Percentiles rank a stretch among this genome's conserved stretches.
phyloP scores from a whole-genome alignment of 2,329 filamentous ascomycete species.

The Colletotrichum filicis region DNA sequence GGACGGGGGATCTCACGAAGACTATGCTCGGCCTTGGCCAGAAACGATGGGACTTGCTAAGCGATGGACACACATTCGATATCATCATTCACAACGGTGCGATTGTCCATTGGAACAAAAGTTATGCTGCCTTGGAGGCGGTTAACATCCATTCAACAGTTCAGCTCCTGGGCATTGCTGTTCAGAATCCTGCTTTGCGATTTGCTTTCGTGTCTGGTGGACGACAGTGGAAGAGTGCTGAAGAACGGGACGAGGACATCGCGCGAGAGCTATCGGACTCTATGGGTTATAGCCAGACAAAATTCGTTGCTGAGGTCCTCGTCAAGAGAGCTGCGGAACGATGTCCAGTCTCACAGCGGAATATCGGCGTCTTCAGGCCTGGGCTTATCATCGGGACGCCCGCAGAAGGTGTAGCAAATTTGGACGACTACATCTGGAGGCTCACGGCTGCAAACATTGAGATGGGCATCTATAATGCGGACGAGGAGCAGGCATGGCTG shows the following conservation, averaged over 20 bases:
- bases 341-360: neutral
- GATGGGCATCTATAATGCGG: slow-evolving; percentile 32
- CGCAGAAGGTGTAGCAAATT: slow-evolving; percentile 37
- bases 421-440: slow-evolving; percentile 38
- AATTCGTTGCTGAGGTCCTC: slow-evolving; percentile 39
- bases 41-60: neutral
- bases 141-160: slow-evolving; percentile 17
- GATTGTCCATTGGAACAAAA: slow-evolving; percentile 25
- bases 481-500: slow-evolving; percentile 20
- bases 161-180: neutral
- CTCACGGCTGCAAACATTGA: slow-evolving; percentile 31
- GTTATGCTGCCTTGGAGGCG: slow-evolving; percentile 5
- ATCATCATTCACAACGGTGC: slow-evolving; percentile 16
- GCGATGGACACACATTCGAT: neutral
- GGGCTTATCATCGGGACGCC: slow-evolving; percentile 39
- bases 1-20: slow-evolving; percentile 4
- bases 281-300: slow-evolving; percentile 39
- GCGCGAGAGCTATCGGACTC: slow-evolving; percentile 20
- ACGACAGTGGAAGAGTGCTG: neutral
- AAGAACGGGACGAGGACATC: neutral
- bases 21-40: neutral
- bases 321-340: slow-evolving; percentile 35
- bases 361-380: slow-evolving; percentile 15
- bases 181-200: neutral
- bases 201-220: slow-evolving; percentile 21